Percentiles rank a stretch among this genome's conserved stretches.
These are phyloP conservation scores for Herpetomonas samuelpessoai DNA, from an alignment of 208 protist genomes.

Conservation along the genomic window DNA sequence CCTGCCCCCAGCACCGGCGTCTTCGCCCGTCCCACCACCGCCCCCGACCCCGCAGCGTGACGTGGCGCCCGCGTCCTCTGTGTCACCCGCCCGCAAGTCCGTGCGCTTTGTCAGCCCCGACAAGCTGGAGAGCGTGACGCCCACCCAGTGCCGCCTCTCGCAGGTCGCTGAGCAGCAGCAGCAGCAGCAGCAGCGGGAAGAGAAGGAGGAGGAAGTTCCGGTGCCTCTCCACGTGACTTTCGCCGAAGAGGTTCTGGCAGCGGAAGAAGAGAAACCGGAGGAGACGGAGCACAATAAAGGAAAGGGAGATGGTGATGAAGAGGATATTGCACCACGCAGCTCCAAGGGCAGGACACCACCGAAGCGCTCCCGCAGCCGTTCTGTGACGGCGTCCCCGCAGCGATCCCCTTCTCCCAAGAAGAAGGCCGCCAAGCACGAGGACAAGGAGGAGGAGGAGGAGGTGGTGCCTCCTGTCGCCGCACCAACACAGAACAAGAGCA, in stretches of 20 bases:
- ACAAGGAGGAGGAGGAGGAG: not conserved
- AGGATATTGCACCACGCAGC: no score
- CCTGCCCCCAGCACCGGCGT: not conserved
- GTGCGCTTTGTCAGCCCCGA: constrained; percentile 60
- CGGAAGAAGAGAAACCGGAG: not conserved
- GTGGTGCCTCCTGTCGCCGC: not conserved
- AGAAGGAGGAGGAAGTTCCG: constrained; percentile 6
- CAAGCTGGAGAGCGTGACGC: constrained; percentile 41
- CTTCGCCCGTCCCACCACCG: not conserved
- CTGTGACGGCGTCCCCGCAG: no score
- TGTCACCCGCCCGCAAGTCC: constrained; percentile 62
- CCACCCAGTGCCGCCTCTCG: constrained; percentile 19
- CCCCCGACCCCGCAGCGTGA: not conserved
- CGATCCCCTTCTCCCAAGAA: not conserved
- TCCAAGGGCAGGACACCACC: not conserved
- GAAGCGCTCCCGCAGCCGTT: not conserved
- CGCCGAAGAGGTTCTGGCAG: not conserved
- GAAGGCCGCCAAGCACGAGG: not conserved
- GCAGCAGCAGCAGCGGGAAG: constrained; percentile 1
- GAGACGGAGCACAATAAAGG: no score
- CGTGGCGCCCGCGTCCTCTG: not conserved
- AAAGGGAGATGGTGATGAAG: no score
- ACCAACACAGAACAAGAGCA: not conserved
- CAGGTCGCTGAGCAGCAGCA: not conserved
- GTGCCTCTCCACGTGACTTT: not conserved